Evolutionary conservation across 164 flowering plant genomes (phyloP).

Genomic region (grape (Vitis vinifera)): DNA sequence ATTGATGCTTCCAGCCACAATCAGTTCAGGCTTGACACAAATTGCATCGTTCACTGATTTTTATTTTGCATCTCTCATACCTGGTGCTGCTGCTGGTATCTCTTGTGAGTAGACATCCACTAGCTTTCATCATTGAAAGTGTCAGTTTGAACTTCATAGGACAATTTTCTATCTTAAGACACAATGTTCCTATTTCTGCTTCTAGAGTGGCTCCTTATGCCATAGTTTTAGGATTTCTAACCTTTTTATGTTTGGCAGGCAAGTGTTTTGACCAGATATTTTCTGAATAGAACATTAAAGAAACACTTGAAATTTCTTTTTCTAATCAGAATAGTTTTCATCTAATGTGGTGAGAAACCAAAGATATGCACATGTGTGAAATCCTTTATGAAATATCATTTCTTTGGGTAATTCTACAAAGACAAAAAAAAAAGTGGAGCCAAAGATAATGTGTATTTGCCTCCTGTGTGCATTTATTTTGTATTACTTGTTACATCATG

Average conservation of each 20-base stretch:
- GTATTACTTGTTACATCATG: too few relatives aligned
- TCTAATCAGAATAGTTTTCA: not conserved
- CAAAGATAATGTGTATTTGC: too few relatives aligned
- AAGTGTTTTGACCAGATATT: not conserved
- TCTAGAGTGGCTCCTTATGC: not conserved
- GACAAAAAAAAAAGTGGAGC: too few relatives aligned
- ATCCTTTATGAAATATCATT: too few relatives aligned
- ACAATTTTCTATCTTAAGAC: not conserved
- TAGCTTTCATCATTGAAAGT: not conserved
- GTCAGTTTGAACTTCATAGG: not conserved
- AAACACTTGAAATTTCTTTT: not conserved
- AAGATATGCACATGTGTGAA: too few relatives aligned
- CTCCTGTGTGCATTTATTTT: too few relatives aligned
- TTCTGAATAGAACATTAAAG: not conserved
- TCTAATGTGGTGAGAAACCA: not conserved
- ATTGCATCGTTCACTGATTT: constrained; percentile 34
- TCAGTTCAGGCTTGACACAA: constrained; percentile 33
- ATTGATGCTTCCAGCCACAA: constrained; percentile 30
- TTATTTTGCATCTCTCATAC: constrained; percentile 34
- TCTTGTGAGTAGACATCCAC: constrained; percentile 28
- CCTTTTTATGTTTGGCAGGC: not conserved
- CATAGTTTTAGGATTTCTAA: not conserved
- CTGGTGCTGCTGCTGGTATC: constrained; percentile 34
- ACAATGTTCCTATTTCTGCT: not conserved
- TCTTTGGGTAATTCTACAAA: too few relatives aligned